phyloP scores from a whole-genome alignment of 2,329 filamentous ascomycete species.

The Aspergillus ibericus region DNA sequence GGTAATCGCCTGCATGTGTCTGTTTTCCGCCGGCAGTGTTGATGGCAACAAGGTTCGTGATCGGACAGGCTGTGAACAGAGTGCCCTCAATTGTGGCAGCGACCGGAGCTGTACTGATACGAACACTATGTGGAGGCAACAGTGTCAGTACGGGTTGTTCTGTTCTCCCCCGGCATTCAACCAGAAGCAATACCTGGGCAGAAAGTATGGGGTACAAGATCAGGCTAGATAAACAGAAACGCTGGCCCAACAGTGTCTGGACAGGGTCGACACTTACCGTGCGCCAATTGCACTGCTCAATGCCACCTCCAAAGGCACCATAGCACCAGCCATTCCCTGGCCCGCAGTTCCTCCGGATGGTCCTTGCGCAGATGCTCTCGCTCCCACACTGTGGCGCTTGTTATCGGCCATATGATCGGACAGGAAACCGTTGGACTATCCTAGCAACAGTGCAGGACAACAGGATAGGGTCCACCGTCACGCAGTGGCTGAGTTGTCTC shows the following conservation, averaged over 20 bases:
- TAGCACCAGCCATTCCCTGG: constrained; percentile 43
- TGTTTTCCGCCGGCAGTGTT: constrained; percentile 49
- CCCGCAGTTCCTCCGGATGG: constrained; percentile 38
- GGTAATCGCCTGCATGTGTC: constrained; percentile 55
- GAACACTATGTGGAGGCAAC: constrained; percentile 48
- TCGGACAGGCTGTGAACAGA: constrained; percentile 61
- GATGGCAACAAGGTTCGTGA: constrained; percentile 62
- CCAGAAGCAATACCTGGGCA: background rate
- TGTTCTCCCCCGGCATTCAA: background rate
- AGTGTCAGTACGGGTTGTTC: constrained; percentile 3
- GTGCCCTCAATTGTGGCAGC: constrained; percentile 59
- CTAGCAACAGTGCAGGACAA: background rate
- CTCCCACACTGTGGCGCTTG: constrained; percentile 57
- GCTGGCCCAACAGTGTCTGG: background rate
- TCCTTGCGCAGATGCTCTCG: constrained; percentile 47
- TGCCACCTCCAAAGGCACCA: constrained; percentile 53
- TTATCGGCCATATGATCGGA: constrained; percentile 53
- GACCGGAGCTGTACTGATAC: constrained; percentile 56
- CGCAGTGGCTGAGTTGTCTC: background rate
- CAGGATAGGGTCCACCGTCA: background rate
- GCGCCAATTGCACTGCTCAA: constrained; percentile 62
- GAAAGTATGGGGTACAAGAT: background rate
- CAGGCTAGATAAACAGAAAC: background rate
- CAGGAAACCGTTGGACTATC: background rate
- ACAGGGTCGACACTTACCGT: constrained; percentile 49